Evolutionary conservation across 2,329 filamentous ascomycete genomes (phyloP).

Genomic region (Parascedosporium putredinis): DNA sequence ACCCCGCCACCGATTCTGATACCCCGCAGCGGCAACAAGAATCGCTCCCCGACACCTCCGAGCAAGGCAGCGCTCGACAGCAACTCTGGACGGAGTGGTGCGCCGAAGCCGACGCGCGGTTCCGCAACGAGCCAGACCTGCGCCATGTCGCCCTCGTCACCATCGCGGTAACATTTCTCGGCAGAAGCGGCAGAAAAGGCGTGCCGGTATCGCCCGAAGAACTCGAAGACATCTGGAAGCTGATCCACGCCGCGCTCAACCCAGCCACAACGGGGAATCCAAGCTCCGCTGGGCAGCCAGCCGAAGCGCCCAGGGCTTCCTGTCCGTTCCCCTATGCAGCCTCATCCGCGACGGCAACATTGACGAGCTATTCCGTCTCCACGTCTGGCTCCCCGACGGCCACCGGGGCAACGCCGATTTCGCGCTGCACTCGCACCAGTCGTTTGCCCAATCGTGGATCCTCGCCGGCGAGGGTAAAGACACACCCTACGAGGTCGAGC

Average conservation of each 20-base stretch:
- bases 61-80: no score
- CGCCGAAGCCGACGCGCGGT: neutral
- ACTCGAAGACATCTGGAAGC: neutral
- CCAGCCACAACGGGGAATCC: neutral
- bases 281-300: slow-evolving; percentile 8
- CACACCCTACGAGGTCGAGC: slow-evolving; percentile 17
- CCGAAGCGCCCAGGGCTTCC: slow-evolving; percentile 25
- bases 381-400: slow-evolving; percentile 24
- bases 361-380: slow-evolving; percentile 24
- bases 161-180: neutral
- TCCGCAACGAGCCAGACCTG: neutral
- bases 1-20: no score
- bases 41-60: no score
- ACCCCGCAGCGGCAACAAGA: no score
- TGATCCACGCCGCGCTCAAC: neutral
- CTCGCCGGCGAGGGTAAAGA: slow-evolving; percentile 23
- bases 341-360: slow-evolving; percentile 20
- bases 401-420: slow-evolving; percentile 17
- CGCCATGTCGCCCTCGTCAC: slow-evolving; percentile 1
- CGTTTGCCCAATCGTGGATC: slow-evolving; percentile 25
- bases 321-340: slow-evolving; percentile 24
- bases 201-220: neutral
- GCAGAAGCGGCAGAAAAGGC: neutral
- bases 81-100: no score
- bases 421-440: slow-evolving; percentile 23